Evolutionary conservation across 805 yeast species (phyloP).

Genomic region (Pichia sporocuriosa): DNA sequence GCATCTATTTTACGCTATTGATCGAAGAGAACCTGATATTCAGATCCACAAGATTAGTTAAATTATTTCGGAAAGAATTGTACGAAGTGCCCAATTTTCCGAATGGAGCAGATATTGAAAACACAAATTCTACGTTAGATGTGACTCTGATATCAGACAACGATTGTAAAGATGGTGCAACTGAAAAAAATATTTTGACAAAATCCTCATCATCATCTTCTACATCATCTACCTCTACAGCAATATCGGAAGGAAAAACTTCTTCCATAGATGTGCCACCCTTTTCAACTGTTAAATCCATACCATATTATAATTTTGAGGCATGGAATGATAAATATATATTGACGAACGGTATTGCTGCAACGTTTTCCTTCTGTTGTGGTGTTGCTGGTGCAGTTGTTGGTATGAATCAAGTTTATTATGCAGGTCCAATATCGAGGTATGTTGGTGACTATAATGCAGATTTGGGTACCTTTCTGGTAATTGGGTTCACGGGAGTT

Average conservation of each 20-base stretch:
- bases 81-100: slow-evolving; percentile 11
- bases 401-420: slow-evolving; percentile 86
- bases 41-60: slow-evolving; percentile 41
- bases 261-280: slow-evolving; percentile 15
- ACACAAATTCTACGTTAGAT: neutral
- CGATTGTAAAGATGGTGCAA: no score
- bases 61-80: slow-evolving; percentile 39
- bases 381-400: slow-evolving; percentile 80
- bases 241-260: neutral
- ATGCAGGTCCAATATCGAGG: slow-evolving; percentile 68
- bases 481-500: slow-evolving; percentile 63
- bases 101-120: neutral
- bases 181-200: slow-evolving; percentile 1
- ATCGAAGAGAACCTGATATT: slow-evolving; percentile 69
- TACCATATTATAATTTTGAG: slow-evolving; percentile 58
- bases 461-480: slow-evolving; percentile 76
- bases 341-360: slow-evolving; percentile 68
- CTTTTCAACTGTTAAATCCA: slow-evolving; percentile 12
- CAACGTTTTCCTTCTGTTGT: slow-evolving; percentile 52
- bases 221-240: neutral
- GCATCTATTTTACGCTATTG: slow-evolving; percentile 67
- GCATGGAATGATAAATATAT: slow-evolving; percentile 60
- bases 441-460: slow-evolving; percentile 63
- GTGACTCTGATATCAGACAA: no score
- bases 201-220: neutral